phyloP scores from a whole-genome alignment of 2,329 filamentous ascomycete genomes.

The Cercospora nicotianae region DNA sequence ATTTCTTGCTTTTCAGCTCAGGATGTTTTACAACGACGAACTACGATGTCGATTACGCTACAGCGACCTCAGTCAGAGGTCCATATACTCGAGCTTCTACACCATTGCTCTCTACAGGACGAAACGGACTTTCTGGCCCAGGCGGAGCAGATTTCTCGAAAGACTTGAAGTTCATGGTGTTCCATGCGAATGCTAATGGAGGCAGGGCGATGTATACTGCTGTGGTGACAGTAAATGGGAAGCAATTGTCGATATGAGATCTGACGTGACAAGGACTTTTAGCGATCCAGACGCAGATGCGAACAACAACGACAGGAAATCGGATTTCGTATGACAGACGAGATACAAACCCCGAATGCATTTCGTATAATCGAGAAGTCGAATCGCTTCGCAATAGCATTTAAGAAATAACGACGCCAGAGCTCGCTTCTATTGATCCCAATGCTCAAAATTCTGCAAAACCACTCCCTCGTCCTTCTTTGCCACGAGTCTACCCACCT shows the following conservation, averaged over 20 bases:
- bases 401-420: background rate
- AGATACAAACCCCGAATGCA: background rate
- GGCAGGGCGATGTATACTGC: constrained; percentile 30
- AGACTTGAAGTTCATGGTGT: constrained; percentile 36
- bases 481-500: constrained; percentile 69
- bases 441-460: constrained; percentile 57
- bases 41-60: constrained; percentile 41
- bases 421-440: constrained; percentile 21
- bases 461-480: constrained; percentile 61
- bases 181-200: constrained; percentile 35
- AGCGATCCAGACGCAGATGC: background rate
- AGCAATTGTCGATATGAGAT: constrained; percentile 4
- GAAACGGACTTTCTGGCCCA: constrained; percentile 34
- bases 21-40: constrained; percentile 36
- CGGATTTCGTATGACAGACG: background rate
- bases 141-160: constrained; percentile 37
- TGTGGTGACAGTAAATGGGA: constrained; percentile 6
- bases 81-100: constrained; percentile 35
- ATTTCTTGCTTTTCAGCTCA: constrained; percentile 42
- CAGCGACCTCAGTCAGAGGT: constrained; percentile 33
- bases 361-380: background rate
- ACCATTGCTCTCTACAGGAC: constrained; percentile 34
- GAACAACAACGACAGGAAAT: background rate
- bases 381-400: background rate
- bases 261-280: background rate